Evolutionary conservation across 2,329 filamentous ascomycete genomes (phyloP), one percentile per base, ranked within the genome.

Genomic region (Coleophoma eucalyptorum): DNA sequence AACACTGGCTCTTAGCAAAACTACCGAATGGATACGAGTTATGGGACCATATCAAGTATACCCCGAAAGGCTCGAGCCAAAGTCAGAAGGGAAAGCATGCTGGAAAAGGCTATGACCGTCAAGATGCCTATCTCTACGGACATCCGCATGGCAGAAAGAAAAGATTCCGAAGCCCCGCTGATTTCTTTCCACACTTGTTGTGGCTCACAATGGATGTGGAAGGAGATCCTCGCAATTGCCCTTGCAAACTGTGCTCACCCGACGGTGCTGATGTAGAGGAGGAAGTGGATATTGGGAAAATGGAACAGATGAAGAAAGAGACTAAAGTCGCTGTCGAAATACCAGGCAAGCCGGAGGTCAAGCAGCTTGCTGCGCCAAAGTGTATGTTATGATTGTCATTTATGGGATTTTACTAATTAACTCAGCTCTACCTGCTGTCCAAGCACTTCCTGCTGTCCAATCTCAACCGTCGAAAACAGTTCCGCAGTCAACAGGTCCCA

Each of bases 111-210:
- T 76, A 75, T 54, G 77, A 80, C 59, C 67, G 79, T 49, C 77
- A 80, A 57, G 80, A 84, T 60, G 78, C 78, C 32, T 83, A 83
- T 56, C 69, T 84, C 5, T 83, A 83, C 61, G 80, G 80, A 18
- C 79, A 83, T 59, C 80, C 79, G 3, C 67, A 72, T 43, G 80
- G 79, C 15, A 70, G 75, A 16, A 77, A 74, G 62, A 82, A 81
- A 65, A 72, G 79, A 45, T 84, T 76, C 61, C 67, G 80, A 49
- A 83, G 78, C 58, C 79, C 80, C 0, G 73, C 72, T 47, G 80
- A 83, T 55, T 83, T 83, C 67, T 80, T 81, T 54, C 78, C 77
- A 3, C 80, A 84, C 61, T 65, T 83, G 3, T 63, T 81, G 2
- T 81, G 80, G 78, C 72, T 84, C 2, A 69, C 67, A 43, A 76